Evolutionary conservation across 2,329 filamentous ascomycete species (phyloP), one percentile per base, ranked within the genome.

Genomic region (Orbilia javanica): DNA sequence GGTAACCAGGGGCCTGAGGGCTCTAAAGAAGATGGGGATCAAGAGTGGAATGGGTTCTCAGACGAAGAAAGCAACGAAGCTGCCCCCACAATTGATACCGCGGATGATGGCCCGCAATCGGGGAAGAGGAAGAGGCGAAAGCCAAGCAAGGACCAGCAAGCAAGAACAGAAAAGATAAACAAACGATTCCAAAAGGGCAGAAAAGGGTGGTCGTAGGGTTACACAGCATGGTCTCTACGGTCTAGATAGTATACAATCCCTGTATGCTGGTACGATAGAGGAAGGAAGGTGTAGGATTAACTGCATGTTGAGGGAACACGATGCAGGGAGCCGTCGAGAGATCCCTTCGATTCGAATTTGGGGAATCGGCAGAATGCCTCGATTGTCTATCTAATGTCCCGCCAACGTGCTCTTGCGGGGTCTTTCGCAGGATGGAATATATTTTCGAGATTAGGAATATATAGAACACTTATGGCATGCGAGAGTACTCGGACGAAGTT

Each of bases 21-120:
- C n/a, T 25, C 4, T 15, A 34, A 25, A 3, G 53, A 73, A 22
- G 34, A 4, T 36, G 64, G 57, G 7, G 18, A 64, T 22, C 55
- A 75, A 15, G 71, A 76, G 36, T 76, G 72, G 72, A 29, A 52
- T 63, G 65, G 72, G 6, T 48, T 76, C 44, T 69, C 72, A 6
- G 55, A 76, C 48, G 44, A 57, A 18, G 36, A 60, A 27, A 34
- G 39, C 10, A 48, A 55, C 25, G 25, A 60, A 20, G 18, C 34
- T 29, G 44, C 13, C 44, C 7, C 48, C 31, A 48, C 46, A 3
- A n/a, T 52, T 57, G 34, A 39, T 29, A 65, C 46, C 18, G 20
- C 25, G 8, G 31, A 27, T 25, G 27, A 39, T 39, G 20, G 42
- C 34, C 34, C 31, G 34, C 55, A 15, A 4, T 13, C 34, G 8